Conservation (phyloP, 2,329 filamentous ascomycete species). For the Paracamarosporium sp. region DNA sequence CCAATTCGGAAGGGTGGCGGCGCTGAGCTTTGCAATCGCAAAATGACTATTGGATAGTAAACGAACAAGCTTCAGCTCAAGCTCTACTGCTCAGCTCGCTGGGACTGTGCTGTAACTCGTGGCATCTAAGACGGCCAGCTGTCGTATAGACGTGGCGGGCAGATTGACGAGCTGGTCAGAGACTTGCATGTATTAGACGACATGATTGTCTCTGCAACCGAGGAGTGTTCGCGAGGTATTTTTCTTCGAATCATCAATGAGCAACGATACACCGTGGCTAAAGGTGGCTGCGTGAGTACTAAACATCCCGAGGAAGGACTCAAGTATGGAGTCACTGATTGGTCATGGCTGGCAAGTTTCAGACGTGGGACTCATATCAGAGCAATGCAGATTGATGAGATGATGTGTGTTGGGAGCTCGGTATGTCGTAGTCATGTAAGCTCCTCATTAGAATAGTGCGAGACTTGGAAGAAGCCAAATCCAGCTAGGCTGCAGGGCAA, state of each 20-base stretch:
- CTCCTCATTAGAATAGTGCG: no score
- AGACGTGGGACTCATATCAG: not conserved
- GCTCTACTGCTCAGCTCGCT: not conserved
- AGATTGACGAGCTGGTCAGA: not conserved
- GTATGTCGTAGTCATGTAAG: no score
- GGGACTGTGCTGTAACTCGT: not conserved
- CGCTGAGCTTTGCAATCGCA: not conserved
- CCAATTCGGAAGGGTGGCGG: not conserved
- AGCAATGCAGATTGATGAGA: no score
- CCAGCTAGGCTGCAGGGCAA: no score
- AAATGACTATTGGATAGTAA: not conserved
- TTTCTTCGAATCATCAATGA: not conserved
- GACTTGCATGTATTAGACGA: not conserved
- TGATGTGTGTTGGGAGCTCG: no score
- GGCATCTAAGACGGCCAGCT: not conserved
- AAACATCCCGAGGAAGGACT: not conserved
- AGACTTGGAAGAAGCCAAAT: no score
- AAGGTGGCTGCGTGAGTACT: no score
- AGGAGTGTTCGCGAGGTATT: not conserved
- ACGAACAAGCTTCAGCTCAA: slow-evolving; percentile 3
- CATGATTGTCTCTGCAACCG: not conserved
- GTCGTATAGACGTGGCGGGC: not conserved
- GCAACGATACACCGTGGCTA: no score
- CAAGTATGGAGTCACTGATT: not conserved
- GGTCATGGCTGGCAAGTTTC: not conserved